phyloP scores from a whole-genome alignment of 2,329 filamentous ascomycete genomes.

The Geosmithia morbida region DNA sequence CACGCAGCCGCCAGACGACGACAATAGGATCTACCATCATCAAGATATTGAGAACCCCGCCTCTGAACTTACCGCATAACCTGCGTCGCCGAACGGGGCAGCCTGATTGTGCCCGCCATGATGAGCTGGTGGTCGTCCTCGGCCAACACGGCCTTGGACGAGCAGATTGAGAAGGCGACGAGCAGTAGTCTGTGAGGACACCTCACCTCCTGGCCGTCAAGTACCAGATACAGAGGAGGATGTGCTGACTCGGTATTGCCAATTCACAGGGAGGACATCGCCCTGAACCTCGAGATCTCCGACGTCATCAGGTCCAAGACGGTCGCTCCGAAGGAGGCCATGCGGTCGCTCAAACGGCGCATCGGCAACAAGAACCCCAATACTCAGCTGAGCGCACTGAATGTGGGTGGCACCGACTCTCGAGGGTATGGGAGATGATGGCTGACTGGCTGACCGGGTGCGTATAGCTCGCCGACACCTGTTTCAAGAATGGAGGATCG shows the following conservation, averaged over 20 bases:
- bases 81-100: no score
- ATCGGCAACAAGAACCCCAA: slow-evolving; percentile 98
- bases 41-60: no score
- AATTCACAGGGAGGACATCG: slow-evolving; percentile 83
- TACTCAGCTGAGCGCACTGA: slow-evolving; percentile 85
- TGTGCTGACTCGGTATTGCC: slow-evolving; percentile 1
- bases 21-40: no score
- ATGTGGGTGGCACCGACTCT: slow-evolving; percentile 37
- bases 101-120: slow-evolving; percentile 23
- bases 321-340: slow-evolving; percentile 92
- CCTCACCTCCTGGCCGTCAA: slow-evolving; percentile 3
- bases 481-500: slow-evolving; percentile 92
- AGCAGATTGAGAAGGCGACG: slow-evolving; percentile 92
- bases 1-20: no score
- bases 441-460: neutral
- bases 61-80: no score
- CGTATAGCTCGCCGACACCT: slow-evolving; percentile 88
- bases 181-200: slow-evolving; percentile 65
- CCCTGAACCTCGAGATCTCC: slow-evolving; percentile 94
- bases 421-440: neutral
- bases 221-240: neutral
- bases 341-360: slow-evolving; percentile 87
- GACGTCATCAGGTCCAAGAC: slow-evolving; percentile 96
- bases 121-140: slow-evolving; percentile 98
- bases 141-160: slow-evolving; percentile 79